Percentiles rank a stretch among this genome's conserved stretches.
These are phyloP conservation scores for Eucalyptus curtisii DNA, from an alignment of 345 rosid species.

Conservation along the genomic window DNA sequence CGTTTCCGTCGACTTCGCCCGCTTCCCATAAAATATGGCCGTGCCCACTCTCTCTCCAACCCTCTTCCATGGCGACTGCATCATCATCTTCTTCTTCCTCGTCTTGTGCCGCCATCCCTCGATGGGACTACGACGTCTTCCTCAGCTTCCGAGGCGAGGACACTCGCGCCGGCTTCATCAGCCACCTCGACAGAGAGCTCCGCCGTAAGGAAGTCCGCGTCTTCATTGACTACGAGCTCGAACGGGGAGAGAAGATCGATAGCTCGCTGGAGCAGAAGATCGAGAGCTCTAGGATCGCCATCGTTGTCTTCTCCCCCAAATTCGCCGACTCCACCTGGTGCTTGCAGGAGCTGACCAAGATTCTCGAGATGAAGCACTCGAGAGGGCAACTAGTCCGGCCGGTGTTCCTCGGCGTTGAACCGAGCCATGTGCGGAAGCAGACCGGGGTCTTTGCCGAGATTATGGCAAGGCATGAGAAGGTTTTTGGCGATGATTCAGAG, in stretches of 20 bases:
- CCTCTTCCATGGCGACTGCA: neutral
- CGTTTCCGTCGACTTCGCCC: neutral
- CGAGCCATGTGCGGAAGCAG: constrained; percentile 1
- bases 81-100: neutral
- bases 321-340: constrained; percentile 8
- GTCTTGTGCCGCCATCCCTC: neutral
- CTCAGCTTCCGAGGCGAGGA: constrained; percentile 14
- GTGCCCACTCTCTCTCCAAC: neutral
- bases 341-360: constrained; percentile 6
- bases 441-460: neutral
- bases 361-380: neutral
- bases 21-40: neutral
- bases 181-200: neutral
- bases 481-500: neutral
- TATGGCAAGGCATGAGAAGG: neutral
- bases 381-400: constrained; percentile 4
- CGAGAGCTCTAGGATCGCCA: constrained; percentile 1
- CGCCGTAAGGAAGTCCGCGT: neutral
- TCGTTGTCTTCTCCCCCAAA: constrained; percentile 1
- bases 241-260: neutral
- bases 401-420: constrained; percentile 3
- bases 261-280: neutral
- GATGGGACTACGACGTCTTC: constrained; percentile 7
- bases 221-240: neutral
- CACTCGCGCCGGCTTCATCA: constrained; percentile 4